Percentiles rank a stretch among this genome's conserved stretches.
Conservation (phyloP, 176 grass and related monocot genomes). For the Alloteropsis semialata region DNA sequence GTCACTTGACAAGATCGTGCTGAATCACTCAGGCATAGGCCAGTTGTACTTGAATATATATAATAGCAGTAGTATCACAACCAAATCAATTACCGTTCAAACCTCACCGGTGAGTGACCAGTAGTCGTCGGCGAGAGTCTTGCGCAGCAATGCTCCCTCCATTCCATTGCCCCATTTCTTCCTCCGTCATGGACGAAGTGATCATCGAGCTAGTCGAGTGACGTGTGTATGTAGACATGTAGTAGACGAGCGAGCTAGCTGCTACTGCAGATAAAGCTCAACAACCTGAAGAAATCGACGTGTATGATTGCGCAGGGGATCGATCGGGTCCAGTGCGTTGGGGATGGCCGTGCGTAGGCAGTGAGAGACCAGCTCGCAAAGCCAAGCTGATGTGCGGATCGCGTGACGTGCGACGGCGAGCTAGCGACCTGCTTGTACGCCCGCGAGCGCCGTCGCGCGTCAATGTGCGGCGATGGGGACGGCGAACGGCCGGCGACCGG, state of each 20-base stretch:
- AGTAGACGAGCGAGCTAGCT: not conserved
- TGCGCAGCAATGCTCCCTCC: constrained; percentile 6
- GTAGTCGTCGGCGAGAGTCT: constrained; percentile 21
- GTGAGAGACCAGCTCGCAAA: constrained; percentile 1
- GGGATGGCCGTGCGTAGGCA: not conserved
- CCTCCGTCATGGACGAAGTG: not conserved
- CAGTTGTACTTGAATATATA: not conserved
- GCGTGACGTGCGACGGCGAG: constrained; percentile 8
- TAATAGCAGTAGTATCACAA: not conserved
- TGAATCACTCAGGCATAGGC: not conserved
- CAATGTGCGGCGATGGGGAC: constrained; percentile 25
- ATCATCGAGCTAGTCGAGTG: not conserved
- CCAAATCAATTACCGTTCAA: constrained; percentile 1
- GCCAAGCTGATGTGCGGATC: not conserved
- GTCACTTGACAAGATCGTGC: constrained; percentile 24
- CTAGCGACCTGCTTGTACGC: not conserved
- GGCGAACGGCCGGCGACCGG: constrained; percentile 23
- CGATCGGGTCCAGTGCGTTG: too few relatives aligned
- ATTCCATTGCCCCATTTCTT: not conserved
- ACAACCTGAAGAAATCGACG: constrained; percentile 18
- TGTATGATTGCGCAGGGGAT: not conserved
- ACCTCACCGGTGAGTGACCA: not conserved
- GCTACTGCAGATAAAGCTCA: not conserved
- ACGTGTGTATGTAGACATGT: too few relatives aligned
- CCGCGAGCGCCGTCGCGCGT: constrained; percentile 6